Base-by-base conservation (phyloP, 1,284 basidiomycete genomes). In the Naganishia albida region DNA sequence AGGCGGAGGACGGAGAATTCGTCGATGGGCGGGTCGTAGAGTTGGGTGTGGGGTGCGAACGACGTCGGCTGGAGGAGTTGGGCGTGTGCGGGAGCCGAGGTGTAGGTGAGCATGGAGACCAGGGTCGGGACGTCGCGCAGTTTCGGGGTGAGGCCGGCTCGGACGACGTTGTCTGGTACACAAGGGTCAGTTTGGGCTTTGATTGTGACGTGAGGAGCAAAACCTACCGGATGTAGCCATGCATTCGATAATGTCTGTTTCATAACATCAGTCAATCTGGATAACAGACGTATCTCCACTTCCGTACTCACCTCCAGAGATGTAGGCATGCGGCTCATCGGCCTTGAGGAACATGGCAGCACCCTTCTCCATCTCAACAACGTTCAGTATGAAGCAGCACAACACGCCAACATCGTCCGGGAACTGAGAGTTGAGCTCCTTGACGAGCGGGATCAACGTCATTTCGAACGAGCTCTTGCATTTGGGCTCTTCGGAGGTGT, bases 161-260 rank as follows among this genome's bases (percentile, higher is more conserved):
- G 90, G 65, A 99, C 96, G 75, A 99, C 96, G 78, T 99, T 99
- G 81, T 99, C 95, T 66, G 67, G n/a, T n/a, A n/a, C n/a, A n/a
- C 6, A 26, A 13, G 13, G 25, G 48, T 43, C 50, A 53, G 46
- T 18, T 2, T 50, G 18, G 26, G 34, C 6, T n/a, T n/a, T 15
- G 20, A 42, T 43, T 7, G 7, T n/a, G 13, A 25, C n/a, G 46
- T 7, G 42, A 39, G 15, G n/a, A n/a, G 2, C 16, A 10, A 7
- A 38, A 51, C 59, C 18, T 26, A 68, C 68, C 77, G 1, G 92
- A 95, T 63, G 93, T 94, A 28, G 93, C 93, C 93, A 96, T 97
- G 81, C 92, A 94, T 76, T 97, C 93, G 76, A 96, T 90, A 77
- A 94, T 93, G 76, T 97, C 93, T 95, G 74, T 18, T n/a, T 26